Base-by-base conservation (phyloP, 768 basidiomycete species). In the Panellus pusillus region DNA sequence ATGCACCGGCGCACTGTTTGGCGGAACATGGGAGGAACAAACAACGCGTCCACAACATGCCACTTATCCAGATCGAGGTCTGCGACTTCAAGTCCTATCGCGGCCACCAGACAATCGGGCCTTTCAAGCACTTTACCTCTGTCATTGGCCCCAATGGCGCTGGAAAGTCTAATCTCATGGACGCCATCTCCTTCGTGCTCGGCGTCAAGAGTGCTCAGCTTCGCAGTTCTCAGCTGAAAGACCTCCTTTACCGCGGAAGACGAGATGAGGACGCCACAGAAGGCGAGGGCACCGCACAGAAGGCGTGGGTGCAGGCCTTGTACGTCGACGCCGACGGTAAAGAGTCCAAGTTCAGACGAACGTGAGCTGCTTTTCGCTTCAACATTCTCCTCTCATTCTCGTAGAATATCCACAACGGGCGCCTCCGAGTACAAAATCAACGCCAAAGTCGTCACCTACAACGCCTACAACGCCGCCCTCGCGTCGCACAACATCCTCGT, bases 81-180 rank as follows among this genome's bases (percentile, higher is more conserved):
- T 92, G 83, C 73, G 90, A 98, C 81, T 98, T 98, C 79, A 99
- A 98, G 74, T 97, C 93, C 0, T 99, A 98, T 68, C 79, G 88
- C 54, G 86, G 87, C 36, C 87, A 89, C 67, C 90, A 93, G 68
- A 81, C 82, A 27, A 92, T 95, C 44, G 94, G 93, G 1, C 93
- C 93, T 1, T 94, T 95, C 75, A 84, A 82, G 73, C 85, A 87
- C 65, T 99, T 99, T 72, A 95, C 96, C 0, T 96, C 93, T 11
- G 80, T 98, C 50, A 98, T 99, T 63, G 97, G 97, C 18, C 96
- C 97, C 32, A 98, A 99, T 87, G 96, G 97, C 52, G 93, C 96
- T 1, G 97, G 97, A 55, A 98, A 99, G 68, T 96, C 93, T 9
- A 99, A 99, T 69, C 83, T 98, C 51, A 98, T 98, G 97, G 97